Evolutionary conservation across 352 stramenopile genomes (phyloP).

Genomic region (Phytophthora tubulina): DNA sequence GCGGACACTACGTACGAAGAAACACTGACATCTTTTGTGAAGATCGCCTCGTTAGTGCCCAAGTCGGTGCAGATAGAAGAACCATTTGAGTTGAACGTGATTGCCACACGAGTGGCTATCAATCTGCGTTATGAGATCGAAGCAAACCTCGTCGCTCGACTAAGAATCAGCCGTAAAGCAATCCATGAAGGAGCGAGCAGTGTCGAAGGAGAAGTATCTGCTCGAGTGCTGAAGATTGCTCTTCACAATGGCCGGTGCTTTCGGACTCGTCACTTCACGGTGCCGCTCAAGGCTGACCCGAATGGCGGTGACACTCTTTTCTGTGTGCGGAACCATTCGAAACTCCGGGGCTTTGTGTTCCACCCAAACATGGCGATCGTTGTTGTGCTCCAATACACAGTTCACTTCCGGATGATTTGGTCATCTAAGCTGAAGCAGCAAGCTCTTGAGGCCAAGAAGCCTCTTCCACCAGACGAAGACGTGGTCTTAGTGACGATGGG

Average conservation of each 20-base stretch:
- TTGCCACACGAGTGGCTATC: conserved; percentile 64
- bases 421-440: conserved; percentile 72
- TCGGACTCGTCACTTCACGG: conserved; percentile 64
- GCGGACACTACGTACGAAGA: conserved; percentile 59
- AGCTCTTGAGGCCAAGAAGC: conserved; percentile 65
- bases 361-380: conserved; percentile 85
- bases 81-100: conserved; percentile 65
- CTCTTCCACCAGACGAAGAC: conserved; percentile 71
- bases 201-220: conserved; percentile 76
- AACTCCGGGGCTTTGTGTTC: conserved; percentile 80
- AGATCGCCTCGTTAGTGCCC: conserved; percentile 69
- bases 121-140: conserved; percentile 81
- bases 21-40: conserved; percentile 62
- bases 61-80: conserved; percentile 67
- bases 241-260: conserved; percentile 92
- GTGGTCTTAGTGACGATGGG: conserved; percentile 82
- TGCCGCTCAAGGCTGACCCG: conserved; percentile 75
- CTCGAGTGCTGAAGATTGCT: conserved; percentile 83
- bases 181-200: conserved; percentile 58
- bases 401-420: conserved; percentile 84
- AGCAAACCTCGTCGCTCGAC: conserved; percentile 62
- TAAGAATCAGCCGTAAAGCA: conserved; percentile 70
- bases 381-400: conserved; percentile 88
- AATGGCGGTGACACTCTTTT: conserved; percentile 75
- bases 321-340: conserved; percentile 56